Percentiles rank a stretch among this genome's conserved stretches.
Evolutionary conservation across 257 asterid genomes (phyloP).

Genomic region (Lavandula angustifolia): DNA sequence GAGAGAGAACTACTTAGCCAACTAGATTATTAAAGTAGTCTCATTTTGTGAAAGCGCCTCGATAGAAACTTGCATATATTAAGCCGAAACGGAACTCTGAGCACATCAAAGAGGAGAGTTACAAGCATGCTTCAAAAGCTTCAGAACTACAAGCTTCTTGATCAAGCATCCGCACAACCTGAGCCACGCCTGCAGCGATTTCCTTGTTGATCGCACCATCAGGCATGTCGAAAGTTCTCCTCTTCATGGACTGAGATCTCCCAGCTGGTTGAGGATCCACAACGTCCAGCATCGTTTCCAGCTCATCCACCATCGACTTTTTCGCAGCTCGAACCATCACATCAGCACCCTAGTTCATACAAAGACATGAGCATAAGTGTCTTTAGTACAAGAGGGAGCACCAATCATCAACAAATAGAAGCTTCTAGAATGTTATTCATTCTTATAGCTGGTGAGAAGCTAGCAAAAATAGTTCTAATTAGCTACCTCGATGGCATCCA

Average conservation of each 20-base stretch:
- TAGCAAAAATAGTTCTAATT: not conserved
- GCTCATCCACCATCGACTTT: conserved; percentile 77
- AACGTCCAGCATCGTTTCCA: conserved; percentile 94
- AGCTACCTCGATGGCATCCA: conserved; percentile 90
- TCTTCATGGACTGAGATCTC: conserved; percentile 49
- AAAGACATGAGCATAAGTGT: conserved; percentile 1
- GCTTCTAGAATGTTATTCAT: not conserved
- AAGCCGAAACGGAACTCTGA: conserved; percentile 4
- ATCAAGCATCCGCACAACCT: conserved; percentile 82
- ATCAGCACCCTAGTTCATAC: conserved; percentile 67
- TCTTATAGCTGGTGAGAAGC: not conserved
- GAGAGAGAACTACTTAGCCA: too few species aligned
- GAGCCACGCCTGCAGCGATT: conserved; percentile 88
- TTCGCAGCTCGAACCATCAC: conserved; percentile 73
- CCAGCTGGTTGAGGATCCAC: conserved; percentile 85
- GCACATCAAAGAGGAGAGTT: conserved; percentile 15
- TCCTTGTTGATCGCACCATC: conserved; percentile 66
- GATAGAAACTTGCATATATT: conserved; percentile 18
- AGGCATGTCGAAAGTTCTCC: conserved; percentile 96
- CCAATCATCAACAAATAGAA: not conserved
- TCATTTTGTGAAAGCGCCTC: too few species aligned
- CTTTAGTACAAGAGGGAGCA: not conserved
- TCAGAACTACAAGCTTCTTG: conserved; percentile 54
- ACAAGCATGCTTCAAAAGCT: conserved; percentile 52
- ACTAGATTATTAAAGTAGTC: not conserved